Base-by-base conservation (phyloP, 2,329 filamentous ascomycete genomes). In the Beauveria scarabaeidicola region DNA sequence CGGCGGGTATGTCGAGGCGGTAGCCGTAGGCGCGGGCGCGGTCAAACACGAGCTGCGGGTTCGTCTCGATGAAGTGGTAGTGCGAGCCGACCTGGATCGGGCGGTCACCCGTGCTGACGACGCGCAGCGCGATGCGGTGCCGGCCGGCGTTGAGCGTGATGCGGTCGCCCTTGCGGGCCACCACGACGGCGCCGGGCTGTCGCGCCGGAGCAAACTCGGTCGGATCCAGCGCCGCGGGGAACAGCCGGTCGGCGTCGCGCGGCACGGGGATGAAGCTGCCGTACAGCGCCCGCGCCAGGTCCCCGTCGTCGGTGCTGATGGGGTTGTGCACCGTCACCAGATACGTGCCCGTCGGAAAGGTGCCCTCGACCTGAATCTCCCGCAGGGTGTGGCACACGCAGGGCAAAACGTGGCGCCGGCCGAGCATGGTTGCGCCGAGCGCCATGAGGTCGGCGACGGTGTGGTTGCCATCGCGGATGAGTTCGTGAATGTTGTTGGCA, bases 11-110 rank as follows among this genome's bases (percentile, higher is more conserved):
- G 69, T 97, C 92, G 15, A 97, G 81, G 11, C 91, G 83, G 74
- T 84, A 96, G 6, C 93, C 93, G 68, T 94, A 94, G 1, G 91
- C 84, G 65, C 84, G 84, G 53, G 84, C 77, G 27, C 93, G 89
- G 74, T 97, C 93, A 71, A 97, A 97, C 63, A 89, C 84, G 54
- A 97, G 81, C 71, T 90, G 84, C 0, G 91, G 90, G 73, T 97
- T 97, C n/a, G 86, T 88, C 77, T 97, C 93, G 69, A 96, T 85
- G 71, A 97, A 96, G 74, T 97, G 93, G 72, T 96, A 97, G 74
- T 97, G 93, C 36, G 91, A 96, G 36, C 93, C 93, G 29, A 60
- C 57, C 50, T 59, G 92, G 62, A 97, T 88, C 1, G 93, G 93
- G 36, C 93, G 80, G 73, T 97, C 93, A 7, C 93, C 93, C 67